Percentiles rank a stretch among this genome's conserved stretches.
These are phyloP conservation scores for Fusarium sp. DNA, from an alignment of 2,329 filamentous ascomycete genomes.

Conservation along the genomic window DNA sequence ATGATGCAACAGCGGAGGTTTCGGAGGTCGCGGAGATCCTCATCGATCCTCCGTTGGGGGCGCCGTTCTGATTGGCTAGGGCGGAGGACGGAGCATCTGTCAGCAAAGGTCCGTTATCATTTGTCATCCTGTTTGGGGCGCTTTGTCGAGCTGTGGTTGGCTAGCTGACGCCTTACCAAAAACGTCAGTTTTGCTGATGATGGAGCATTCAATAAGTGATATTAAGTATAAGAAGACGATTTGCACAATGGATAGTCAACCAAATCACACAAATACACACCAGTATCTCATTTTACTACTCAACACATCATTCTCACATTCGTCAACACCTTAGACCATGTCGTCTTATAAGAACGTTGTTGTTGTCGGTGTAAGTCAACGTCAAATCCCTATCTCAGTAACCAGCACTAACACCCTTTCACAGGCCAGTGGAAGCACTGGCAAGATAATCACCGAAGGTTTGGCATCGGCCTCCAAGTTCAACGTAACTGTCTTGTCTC, in stretches of 20 bases:
- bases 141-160: no score
- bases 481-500: background rate
- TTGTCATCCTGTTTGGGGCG: background rate
- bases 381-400: fast-evolving
- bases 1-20: background rate
- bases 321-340: background rate
- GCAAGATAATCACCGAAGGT: background rate
- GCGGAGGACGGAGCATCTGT: background rate
- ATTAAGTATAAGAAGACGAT: no score
- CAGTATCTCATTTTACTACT: no score
- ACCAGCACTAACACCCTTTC: fast-evolving
- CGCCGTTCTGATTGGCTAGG: background rate
- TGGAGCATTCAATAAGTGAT: no score
- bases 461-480: background rate
- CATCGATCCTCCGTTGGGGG: background rate
- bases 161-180: no score
- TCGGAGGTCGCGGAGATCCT: background rate
- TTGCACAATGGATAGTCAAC: no score
- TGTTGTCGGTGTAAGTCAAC: background rate
- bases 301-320: fast-evolving
- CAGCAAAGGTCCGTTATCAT: background rate
- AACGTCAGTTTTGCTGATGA: no score
- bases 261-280: no score
- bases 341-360: background rate
- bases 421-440: constrained; percentile 4